phyloP scores from a whole-genome alignment of 208 protist species.

The Crithidia expoeki region DNA sequence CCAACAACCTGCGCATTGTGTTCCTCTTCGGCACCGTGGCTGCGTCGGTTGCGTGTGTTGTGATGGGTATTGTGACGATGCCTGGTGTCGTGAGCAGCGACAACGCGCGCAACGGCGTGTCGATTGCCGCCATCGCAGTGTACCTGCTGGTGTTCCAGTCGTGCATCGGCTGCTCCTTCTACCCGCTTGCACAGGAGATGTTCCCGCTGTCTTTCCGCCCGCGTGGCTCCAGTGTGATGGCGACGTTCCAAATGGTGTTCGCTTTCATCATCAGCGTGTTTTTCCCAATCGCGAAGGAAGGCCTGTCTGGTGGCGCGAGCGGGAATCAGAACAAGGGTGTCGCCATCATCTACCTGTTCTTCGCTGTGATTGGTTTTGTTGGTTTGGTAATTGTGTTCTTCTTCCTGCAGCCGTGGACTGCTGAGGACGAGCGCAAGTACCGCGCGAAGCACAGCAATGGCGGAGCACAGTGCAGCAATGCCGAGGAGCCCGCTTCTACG shows the following conservation, averaged over 20 bases:
- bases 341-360: constrained; percentile 82
- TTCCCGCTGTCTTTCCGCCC: constrained; percentile 80
- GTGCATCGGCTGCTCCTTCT: constrained; percentile 77
- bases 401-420: constrained; percentile 74
- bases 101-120: constrained; percentile 62
- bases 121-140: constrained; percentile 70
- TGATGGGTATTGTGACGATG: constrained; percentile 72
- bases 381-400: constrained; percentile 73
- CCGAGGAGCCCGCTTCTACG: no score
- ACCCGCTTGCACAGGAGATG: constrained; percentile 76
- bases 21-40: constrained; percentile 59
- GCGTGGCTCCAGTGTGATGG: constrained; percentile 58
- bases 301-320: constrained; percentile 71
- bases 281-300: constrained; percentile 77
- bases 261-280: constrained; percentile 85
- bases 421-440: constrained; percentile 20
- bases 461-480: no score
- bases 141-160: constrained; percentile 82
- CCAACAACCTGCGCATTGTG: constrained; percentile 67
- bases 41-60: constrained; percentile 58
- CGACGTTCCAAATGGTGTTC: constrained; percentile 77
- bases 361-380: constrained; percentile 67
- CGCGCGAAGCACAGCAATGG: constrained; percentile 1
- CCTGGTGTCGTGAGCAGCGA: constrained; percentile 52
- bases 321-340: constrained; percentile 84